A percentile compares a stretch with the other conserved stretches of the same genome.
Conservation (phyloP, 2,329 filamentous ascomycete species). For the Helotiales sp. region DNA sequence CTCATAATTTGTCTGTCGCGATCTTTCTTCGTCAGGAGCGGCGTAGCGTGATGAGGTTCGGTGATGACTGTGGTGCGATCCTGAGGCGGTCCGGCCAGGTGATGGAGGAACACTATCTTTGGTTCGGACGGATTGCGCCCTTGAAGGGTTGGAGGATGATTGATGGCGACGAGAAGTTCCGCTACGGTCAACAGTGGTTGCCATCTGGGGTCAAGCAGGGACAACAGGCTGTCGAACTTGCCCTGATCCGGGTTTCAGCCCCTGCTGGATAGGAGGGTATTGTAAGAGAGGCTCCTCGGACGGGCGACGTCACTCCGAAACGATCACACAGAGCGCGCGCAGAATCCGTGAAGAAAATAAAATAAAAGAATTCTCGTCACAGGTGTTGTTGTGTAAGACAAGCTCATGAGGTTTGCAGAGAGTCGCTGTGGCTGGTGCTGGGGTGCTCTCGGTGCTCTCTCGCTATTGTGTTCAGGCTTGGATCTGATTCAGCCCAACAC, state of each 20-base stretch:
- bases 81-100: constrained; percentile 21
- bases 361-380: not conserved
- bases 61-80: constrained; percentile 29
- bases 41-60: constrained; percentile 40
- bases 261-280: not conserved
- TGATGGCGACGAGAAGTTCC: constrained; percentile 27
- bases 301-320: not conserved
- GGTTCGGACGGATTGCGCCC: constrained; percentile 32
- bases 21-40: constrained; percentile 41
- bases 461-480: not conserved
- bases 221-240: not conserved
- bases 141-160: constrained; percentile 25
- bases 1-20: constrained; percentile 71
- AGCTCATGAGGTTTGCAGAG: not conserved
- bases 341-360: not conserved
- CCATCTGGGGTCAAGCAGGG: constrained; percentile 16
- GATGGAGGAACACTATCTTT: constrained; percentile 17
- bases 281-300: not conserved
- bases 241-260: not conserved
- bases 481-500: too few relatives aligned
- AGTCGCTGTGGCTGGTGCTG: not conserved
- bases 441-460: not conserved
- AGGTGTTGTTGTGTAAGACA: not conserved
- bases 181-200: constrained; percentile 30
- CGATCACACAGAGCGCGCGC: not conserved